Base-by-base conservation (phyloP, 345 rosid genomes). In the Turnera subulata region DNA sequence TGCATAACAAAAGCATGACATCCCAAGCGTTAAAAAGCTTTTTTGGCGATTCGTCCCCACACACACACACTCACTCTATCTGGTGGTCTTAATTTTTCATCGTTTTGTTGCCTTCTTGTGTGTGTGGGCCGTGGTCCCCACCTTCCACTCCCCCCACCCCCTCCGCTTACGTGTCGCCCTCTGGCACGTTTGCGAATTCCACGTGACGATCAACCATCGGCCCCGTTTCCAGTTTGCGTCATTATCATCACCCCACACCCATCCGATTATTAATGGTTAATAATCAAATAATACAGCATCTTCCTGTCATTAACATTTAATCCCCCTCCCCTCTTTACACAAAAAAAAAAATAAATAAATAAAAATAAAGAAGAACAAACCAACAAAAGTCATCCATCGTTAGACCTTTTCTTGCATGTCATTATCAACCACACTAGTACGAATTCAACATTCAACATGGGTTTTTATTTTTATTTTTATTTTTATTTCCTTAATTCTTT, bases 1-100 rank as follows among this genome's bases (percentile, higher is more conserved):
- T 72, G 77, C 76, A 63, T 51, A 74, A 55, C 84, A 76, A 74
- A 77, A 69, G 81, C 81, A 75, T 81, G 81, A 78, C 82, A 81
- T 67, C 61, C 26, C 54, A 72, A 70, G 66, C 78, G 73, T 26
- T n/a, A n/a, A 59, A 58, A 73, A 59, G 68, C 58, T 58, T 51
- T 57, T 56, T 6, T 11, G 15, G n/a, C n/a, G n/a, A n/a, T n/a
- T n/a, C n/a, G 24, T 16, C 18, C 50, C 73, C 64, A 16, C 62
- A 14, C 68, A 21, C 35, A 29, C 35, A 29, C 4, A 35, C 60
- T 35, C 66, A 44, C 70, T 57, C n/a, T 56, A 42, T 50, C 71
- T 48, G 6, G 1, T 37, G 1, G 5, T 15, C 16, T 13, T 42
- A 11, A 6, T 11, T 49, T 23, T 24, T 15, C 18, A 50, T 71